Evolutionary conservation across 1,284 basidiomycete species (phyloP).

Genomic region (Heterobasidion parviporum): DNA sequence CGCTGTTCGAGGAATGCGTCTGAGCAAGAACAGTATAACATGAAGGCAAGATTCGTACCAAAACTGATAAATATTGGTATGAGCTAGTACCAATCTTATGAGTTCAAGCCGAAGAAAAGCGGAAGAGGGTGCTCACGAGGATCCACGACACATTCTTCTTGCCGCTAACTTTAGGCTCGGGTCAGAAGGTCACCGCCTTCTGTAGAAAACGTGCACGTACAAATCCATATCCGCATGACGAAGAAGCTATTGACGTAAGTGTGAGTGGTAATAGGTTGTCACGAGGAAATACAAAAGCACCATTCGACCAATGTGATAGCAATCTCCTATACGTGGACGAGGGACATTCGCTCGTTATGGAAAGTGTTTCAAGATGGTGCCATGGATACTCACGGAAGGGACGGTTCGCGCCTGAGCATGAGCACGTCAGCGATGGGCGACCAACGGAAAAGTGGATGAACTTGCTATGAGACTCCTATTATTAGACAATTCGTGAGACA

Average conservation of each 20-base stretch:
- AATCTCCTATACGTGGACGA: background rate
- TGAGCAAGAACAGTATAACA: background rate
- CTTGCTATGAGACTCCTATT: background rate
- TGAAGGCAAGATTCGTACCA: background rate
- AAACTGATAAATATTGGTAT: background rate
- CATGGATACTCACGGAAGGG: background rate
- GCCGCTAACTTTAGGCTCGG: background rate
- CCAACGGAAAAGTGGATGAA: background rate
- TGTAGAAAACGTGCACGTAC: background rate
- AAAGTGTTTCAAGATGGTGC: too few species aligned
- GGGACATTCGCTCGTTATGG: background rate
- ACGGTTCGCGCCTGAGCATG: background rate
- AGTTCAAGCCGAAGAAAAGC: background rate
- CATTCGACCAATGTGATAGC: background rate
- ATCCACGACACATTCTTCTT: background rate
- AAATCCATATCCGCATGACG: background rate
- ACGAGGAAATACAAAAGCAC: background rate
- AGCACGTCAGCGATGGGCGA: background rate
- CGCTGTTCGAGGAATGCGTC: background rate
- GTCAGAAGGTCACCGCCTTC: background rate
- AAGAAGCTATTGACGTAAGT: background rate
- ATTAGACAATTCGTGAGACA: background rate
- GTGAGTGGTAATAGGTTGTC: background rate
- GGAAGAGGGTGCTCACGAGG: background rate
- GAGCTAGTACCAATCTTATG: background rate